Conservation (phyloP, 2,329 filamentous ascomycete species). For the Alternaria arbusti region DNA sequence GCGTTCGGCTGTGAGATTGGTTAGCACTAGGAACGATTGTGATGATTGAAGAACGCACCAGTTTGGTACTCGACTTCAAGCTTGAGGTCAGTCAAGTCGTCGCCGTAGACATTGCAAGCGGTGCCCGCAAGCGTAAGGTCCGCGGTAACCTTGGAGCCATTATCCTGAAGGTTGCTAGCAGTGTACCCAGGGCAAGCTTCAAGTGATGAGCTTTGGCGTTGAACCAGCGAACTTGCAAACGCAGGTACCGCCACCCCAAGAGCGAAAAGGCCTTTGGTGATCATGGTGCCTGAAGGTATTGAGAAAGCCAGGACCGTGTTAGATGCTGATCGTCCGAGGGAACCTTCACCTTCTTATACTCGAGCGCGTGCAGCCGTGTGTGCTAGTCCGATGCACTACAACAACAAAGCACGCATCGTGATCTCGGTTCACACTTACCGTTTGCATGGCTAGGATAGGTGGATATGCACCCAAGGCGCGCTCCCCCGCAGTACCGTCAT, state of each 20-base stretch:
- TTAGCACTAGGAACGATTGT: slow-evolving; percentile 3
- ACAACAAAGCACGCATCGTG: slow-evolving; percentile 2
- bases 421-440: slow-evolving; percentile 6
- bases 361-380: neutral
- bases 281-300: slow-evolving; percentile 25
- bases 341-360: slow-evolving; percentile 16
- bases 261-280: slow-evolving; percentile 29
- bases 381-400: neutral
- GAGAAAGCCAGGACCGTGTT: slow-evolving; percentile 3
- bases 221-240: slow-evolving; percentile 20
- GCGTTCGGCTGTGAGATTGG: slow-evolving; percentile 58
- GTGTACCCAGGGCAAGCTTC: slow-evolving; percentile 69
- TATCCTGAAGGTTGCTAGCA: slow-evolving; percentile 64
- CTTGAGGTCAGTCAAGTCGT: slow-evolving; percentile 61
- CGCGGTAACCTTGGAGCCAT: slow-evolving; percentile 66
- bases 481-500: slow-evolving; percentile 30
- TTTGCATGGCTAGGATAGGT: slow-evolving; percentile 13
- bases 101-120: slow-evolving; percentile 67
- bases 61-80: slow-evolving; percentile 67
- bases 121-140: slow-evolving; percentile 71
- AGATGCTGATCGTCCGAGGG: slow-evolving; percentile 4
- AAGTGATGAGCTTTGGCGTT: slow-evolving; percentile 28
- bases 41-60: slow-evolving; percentile 52
- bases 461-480: slow-evolving; percentile 20
- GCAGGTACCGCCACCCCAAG: slow-evolving; percentile 29